A percentile compares a stretch with the other conserved stretches of the same genome.
Conservation (phyloP, 1,284 basidiomycete genomes). For the Irpex sp. region DNA sequence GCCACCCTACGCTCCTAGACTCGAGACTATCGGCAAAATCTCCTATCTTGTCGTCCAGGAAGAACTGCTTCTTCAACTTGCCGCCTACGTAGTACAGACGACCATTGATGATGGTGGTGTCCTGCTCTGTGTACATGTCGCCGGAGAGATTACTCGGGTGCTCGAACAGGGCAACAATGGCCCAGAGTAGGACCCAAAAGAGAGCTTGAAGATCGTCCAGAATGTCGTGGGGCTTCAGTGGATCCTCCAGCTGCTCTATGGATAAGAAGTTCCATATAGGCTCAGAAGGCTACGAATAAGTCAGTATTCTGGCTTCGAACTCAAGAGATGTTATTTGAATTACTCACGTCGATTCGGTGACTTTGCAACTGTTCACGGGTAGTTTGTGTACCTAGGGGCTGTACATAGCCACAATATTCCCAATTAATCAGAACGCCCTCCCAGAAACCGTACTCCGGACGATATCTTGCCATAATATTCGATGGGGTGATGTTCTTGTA, state of each 20-base stretch:
- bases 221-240: conserved; percentile 6
- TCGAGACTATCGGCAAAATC: not conserved
- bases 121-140: not conserved
- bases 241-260: not conserved
- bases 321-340: no score
- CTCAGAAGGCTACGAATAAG: no score
- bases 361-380: not conserved
- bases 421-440: not conserved
- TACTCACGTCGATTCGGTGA: no score
- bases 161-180: conserved; percentile 6
- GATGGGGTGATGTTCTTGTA: not conserved
- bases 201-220: conserved; percentile 14
- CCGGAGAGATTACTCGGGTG: not conserved
- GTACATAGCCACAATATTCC: not conserved
- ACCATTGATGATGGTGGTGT: not conserved
- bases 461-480: not conserved
- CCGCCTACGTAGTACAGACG: not conserved
- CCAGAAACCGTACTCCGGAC: not conserved
- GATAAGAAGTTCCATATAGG: conserved; percentile 12
- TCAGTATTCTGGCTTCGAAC: no score
- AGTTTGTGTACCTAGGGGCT: not conserved
- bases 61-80: not conserved
- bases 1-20: not conserved
- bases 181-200: conserved; percentile 10
- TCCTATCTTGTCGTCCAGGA: not conserved